Base-by-base conservation (phyloP, 257 asterid species). In the Plantago major region DNA sequence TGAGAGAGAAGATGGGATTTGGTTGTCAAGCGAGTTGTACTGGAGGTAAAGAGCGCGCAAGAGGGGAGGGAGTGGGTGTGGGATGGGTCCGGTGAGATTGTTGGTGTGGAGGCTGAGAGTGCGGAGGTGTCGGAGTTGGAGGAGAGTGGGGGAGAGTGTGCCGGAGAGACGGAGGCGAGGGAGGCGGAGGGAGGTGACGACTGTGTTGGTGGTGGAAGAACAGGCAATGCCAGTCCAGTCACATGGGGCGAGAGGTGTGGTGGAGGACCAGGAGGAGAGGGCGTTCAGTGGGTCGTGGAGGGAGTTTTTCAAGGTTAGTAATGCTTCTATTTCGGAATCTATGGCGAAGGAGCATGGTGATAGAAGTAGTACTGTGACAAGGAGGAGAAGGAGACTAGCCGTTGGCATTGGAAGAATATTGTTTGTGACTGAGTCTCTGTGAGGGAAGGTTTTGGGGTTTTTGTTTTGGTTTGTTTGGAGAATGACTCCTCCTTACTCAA, bases 211-310 rank as follows among this genome's bases (percentile, higher is more conserved):
- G 68, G 77, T 84, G 30, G 69, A 73, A 68, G 52, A 71, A 56
- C 96, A 88, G 6, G 58, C 47, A 71, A 88, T 66, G 76, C 96
- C 96, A 22, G 67, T 64, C 96, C 96, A 88, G 63, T 88, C 96
- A 80, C 96, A 88, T 4, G 96, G 96, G 8, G 90, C 82, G 22
- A 75, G 55, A 0, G 85, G 70, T 11, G 96, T 83, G 74, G 95
- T 70, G 6, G 71, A 62, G 58, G 76, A 76, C 96, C 96, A 88
- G 59, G 74, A 82, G 64, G 63, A 82, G 79, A 85, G 62, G 0
- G 69, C 85, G 28, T 84, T 85, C 9, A 76, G 81, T 9, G 93
- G 96, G 55, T 88, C 96, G 73, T 62, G 63, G 43, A 88, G 87
- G 46, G 68, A 73, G 28, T 7, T 51, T 44, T 71, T 83, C 78